Evolutionary conservation across 2,329 filamentous ascomycete genomes (phyloP).

Genomic region (Leptodontidium sp.): DNA sequence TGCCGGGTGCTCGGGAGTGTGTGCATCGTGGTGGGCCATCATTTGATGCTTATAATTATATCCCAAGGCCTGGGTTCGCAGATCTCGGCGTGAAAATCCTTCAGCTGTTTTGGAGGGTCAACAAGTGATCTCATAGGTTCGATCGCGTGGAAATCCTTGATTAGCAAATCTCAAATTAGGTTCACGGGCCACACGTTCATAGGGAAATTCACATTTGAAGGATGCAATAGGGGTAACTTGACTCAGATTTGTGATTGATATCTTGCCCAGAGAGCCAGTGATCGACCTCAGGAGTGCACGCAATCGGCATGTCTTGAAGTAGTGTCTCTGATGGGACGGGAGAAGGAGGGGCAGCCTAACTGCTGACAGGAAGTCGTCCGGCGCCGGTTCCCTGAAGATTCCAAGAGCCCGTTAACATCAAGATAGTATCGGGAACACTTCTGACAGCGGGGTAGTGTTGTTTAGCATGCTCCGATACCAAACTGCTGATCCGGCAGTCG

Average conservation of each 20-base stretch:
- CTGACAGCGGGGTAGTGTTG: slow-evolving; percentile 9
- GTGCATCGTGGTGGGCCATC: not conserved
- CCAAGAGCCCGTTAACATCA: not conserved
- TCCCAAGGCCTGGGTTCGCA: not conserved
- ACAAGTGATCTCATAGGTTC: not conserved
- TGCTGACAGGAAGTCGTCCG: slow-evolving; percentile 8
- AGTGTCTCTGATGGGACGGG: not conserved
- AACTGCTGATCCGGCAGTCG: slow-evolving; percentile 15
- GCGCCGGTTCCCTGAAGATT: not conserved
- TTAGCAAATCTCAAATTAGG: not conserved
- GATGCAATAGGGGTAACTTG: slow-evolving; percentile 7
- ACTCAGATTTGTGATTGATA: slow-evolving; percentile 8
- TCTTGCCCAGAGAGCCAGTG: not conserved
- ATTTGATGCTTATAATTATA: not conserved
- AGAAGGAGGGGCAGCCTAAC: slow-evolving; percentile 11
- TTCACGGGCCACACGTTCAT: slow-evolving; percentile 11
- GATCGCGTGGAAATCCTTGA: not conserved
- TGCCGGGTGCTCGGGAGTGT: not conserved
- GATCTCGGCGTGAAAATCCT: not conserved
- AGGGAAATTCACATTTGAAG: not conserved
- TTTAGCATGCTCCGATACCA: not conserved
- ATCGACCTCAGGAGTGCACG: not conserved
- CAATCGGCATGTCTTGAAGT: not conserved
- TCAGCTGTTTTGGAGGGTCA: not conserved
- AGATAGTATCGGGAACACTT: not conserved